Conservation (phyloP, 1,284 basidiomycete species). For the Naganishia sp. region DNA sequence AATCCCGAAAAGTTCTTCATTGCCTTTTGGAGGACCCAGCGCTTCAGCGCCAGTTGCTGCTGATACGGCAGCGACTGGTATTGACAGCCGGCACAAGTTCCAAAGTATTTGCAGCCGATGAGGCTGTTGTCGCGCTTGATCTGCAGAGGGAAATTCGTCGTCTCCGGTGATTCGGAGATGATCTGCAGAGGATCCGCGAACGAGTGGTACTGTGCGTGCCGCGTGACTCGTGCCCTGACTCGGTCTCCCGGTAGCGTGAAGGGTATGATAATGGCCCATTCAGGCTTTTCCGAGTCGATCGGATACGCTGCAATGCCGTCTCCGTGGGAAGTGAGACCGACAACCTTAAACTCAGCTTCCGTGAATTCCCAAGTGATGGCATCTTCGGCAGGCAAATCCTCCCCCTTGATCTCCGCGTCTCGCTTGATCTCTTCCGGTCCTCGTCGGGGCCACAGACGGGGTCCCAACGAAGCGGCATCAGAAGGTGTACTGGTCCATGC, state of each 20-base stretch:
- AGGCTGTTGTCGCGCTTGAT: constrained; percentile 40
- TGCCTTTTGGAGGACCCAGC: constrained; percentile 81
- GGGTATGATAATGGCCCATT: constrained; percentile 79
- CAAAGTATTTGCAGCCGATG: constrained; percentile 78
- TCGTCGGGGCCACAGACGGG: constrained; percentile 29
- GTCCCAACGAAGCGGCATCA: constrained; percentile 29
- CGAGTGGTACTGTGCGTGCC: constrained; percentile 65
- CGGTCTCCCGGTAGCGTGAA: constrained; percentile 80
- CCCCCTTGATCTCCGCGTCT: constrained; percentile 9
- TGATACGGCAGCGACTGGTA: constrained; percentile 83
- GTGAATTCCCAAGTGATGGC: constrained; percentile 32
- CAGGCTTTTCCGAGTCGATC: constrained; percentile 37
- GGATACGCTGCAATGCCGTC: constrained; percentile 35
- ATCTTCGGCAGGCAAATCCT: constrained; percentile 16
- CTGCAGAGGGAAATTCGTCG: constrained; percentile 37
- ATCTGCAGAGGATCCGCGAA: constrained; percentile 74
- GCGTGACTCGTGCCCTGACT: constrained; percentile 70
- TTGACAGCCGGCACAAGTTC: constrained; percentile 55
- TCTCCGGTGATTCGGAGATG: constrained; percentile 65
- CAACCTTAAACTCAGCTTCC: constrained; percentile 33
- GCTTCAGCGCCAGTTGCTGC: constrained; percentile 81
- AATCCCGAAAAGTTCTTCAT: constrained; percentile 75
- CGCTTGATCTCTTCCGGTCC: constrained; percentile 28
- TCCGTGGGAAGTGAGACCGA: constrained; percentile 32
- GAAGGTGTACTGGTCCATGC: constrained; percentile 21